phyloP scores from a whole-genome alignment of 2,329 filamentous ascomycete genomes.

The Lasiodiplodia sp. region DNA sequence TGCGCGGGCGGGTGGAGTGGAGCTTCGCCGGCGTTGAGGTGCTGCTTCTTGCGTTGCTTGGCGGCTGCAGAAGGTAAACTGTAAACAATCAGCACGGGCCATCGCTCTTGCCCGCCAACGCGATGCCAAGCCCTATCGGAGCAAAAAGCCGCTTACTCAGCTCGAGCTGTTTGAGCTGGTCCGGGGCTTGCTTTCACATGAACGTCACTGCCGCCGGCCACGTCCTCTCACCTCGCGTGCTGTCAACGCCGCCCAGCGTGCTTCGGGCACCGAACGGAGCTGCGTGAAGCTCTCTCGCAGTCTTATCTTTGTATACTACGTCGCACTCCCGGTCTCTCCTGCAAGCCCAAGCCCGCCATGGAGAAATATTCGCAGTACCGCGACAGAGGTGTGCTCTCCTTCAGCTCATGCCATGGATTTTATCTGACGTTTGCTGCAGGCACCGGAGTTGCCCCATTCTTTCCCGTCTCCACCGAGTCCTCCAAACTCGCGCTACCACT shows the following conservation, averaged over 20 bases:
- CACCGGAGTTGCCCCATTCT: slow-evolving; percentile 94
- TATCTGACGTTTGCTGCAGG: slow-evolving; percentile 61
- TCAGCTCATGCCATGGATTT: slow-evolving; percentile 18
- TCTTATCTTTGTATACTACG: background rate
- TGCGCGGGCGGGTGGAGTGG: background rate
- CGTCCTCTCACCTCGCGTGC: slow-evolving; percentile 15
- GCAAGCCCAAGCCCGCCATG: slow-evolving; percentile 61
- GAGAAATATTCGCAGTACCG: slow-evolving; percentile 95
- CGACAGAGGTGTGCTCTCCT: slow-evolving; percentile 72
- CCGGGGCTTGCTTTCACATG: slow-evolving; percentile 24
- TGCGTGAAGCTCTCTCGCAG: slow-evolving; percentile 20
- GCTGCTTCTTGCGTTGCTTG: slow-evolving; percentile 10
- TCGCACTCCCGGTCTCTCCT: background rate
- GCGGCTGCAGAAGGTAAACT: background rate
- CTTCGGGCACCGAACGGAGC: slow-evolving; percentile 22
- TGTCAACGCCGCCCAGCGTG: slow-evolving; percentile 21
- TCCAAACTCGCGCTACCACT: slow-evolving; percentile 70
- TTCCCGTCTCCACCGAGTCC: slow-evolving; percentile 75
- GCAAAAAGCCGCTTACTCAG: background rate
- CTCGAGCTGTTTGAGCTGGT: background rate
- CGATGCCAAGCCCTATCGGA: slow-evolving; percentile 1
- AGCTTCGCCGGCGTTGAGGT: background rate
- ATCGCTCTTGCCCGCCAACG: background rate
- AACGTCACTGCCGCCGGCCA: slow-evolving; percentile 1
- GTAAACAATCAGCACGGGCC: slow-evolving; percentile 16